Base-by-base conservation (phyloP, 1,284 basidiomycete genomes). In the Ustilago lituana region DNA sequence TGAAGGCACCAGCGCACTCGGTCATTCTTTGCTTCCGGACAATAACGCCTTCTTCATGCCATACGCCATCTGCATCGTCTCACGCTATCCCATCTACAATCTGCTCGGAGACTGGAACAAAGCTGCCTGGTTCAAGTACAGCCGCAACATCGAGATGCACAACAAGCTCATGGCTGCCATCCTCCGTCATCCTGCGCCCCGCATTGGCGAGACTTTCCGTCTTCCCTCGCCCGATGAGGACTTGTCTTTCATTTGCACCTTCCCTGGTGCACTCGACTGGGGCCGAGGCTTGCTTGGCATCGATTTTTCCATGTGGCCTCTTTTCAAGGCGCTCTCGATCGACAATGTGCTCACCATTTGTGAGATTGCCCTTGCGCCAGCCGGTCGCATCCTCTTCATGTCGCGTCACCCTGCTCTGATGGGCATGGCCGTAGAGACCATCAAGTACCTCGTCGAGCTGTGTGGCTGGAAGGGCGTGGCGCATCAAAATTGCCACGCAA, bases 331-430 rank as follows among this genome's bases (percentile, higher is more conserved):
- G 67, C 84, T 98, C 58, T 94, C 94, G 75, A 87, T 97, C 58
- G 94, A 96, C 82, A 94, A 96, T 78, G 91, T 98, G 63, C 84
- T 98, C 57, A 94, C 91, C 23, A 91, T 93, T 58, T 93, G 93
- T 80, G 94, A 98, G 87, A 90, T 97, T 73, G 94, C 94, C 0
- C 85, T 98, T 32, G 89, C 93, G n/a, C 93, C 93, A 5, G 93
- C 92, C 9, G 94, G 95, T 19, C 88, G 92, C 24, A 85, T 98
- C 53, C 85, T 98, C 39, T 95, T 98, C 84, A 89, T 90, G 80
- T 95, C 92, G 24, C 87, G 91, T 41, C 91, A 95, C 82, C 91
- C 93, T 29, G 89, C 92, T 3, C 92, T 97, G 88, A 89, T 97
- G 27, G 92, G 91, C 48, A 87, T 90, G 74, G 92, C 92, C 5